Base-by-base conservation (phyloP, 768 basidiomycete species). In the Auriscalpium orientale region DNA sequence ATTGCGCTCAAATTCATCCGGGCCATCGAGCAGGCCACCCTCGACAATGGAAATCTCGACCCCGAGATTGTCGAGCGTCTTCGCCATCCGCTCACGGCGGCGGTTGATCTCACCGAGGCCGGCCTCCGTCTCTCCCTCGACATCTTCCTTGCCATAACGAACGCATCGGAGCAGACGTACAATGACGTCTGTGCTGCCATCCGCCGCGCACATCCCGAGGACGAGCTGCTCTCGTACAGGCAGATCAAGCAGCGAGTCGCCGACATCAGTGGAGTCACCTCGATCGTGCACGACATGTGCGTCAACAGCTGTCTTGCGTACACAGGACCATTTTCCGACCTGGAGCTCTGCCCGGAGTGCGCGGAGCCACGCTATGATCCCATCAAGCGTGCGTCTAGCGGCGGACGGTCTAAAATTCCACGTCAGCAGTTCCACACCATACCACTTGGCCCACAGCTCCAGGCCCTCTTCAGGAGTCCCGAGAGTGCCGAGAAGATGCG, bases 381-480 rank as follows among this genome's bases (percentile, higher is more conserved):
- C 5, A 3, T 16, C 10, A 45, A 16, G 3, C 56, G 37, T 40
- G 43, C 53, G 12, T 53, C 51, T n/a, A 43, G 21, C 9, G 13
- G 7, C 9, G 34, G 34, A 15, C 22, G 34, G 8, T 8, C 33
- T 8, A 65, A 64, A 49, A 51, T 53, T 12, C 56, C 61, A 8
- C 20, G 36, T 4, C 48, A 54, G 16, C 13, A 49, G 1, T 66
- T 66, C 43, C 38, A 37, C 20, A 66, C 61, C 20, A 58, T 62
- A 15, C 64, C 64, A 12, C 33, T 66, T 13, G 65, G 61, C 15
- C 65, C 57, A 8, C 61, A 62, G 55, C 34, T 64, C n/a, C n/a
- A n/a, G n/a, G n/a, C n/a, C n/a, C n/a, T n/a, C n/a, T n/a, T n/a
- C n/a, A n/a, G n/a, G n/a, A n/a, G n/a, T n/a, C n/a, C n/a, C n/a